A percentile compares a stretch with the other conserved stretches of the same genome.
phyloP scores from a whole-genome alignment of 2,329 filamentous ascomycete species.

The Arthroderma sp. region DNA sequence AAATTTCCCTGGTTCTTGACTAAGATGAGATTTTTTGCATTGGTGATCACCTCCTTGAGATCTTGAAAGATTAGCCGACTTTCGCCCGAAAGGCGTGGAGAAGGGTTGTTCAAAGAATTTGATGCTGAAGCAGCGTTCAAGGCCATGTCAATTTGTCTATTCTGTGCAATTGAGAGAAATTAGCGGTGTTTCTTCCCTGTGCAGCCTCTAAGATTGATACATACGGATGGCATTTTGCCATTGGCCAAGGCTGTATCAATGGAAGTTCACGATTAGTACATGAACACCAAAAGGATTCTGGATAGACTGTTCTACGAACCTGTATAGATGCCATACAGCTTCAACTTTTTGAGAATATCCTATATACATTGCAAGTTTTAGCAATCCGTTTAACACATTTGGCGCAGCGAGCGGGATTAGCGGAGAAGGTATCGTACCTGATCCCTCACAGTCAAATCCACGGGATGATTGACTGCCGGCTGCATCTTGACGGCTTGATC shows the following conservation, averaged over 20 bases:
- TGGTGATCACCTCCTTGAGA: conserved; percentile 62
- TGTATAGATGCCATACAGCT: conserved; percentile 78
- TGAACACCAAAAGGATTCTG: background rate
- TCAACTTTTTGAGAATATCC: conserved; percentile 85
- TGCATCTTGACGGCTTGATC: too few species aligned
- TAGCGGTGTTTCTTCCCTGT: background rate
- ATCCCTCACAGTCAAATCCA: too few species aligned
- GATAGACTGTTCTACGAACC: conserved; percentile 29
- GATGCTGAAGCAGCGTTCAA: conserved; percentile 76
- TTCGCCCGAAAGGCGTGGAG: conserved; percentile 65
- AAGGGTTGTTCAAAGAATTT: conserved; percentile 54
- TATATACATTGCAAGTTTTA: conserved; percentile 10
- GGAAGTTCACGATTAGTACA: background rate
- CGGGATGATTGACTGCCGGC: too few species aligned
- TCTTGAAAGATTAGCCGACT: conserved; percentile 69
- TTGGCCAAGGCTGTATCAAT: conserved; percentile 55
- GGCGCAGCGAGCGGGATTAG: background rate
- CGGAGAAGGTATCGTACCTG: background rate
- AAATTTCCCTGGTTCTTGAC: conserved; percentile 93
- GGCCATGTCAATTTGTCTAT: conserved; percentile 90
- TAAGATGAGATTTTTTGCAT: conserved; percentile 72
- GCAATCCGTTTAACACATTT: too few species aligned
- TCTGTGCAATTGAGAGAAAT: conserved; percentile 36
- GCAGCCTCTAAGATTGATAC: conserved; percentile 19
- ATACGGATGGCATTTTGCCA: conserved; percentile 81